Percentiles rank a stretch among this genome's conserved stretches.
Evolutionary conservation across 257 asterid species (phyloP).

Genomic region (Solanum lycopersicoides): DNA sequence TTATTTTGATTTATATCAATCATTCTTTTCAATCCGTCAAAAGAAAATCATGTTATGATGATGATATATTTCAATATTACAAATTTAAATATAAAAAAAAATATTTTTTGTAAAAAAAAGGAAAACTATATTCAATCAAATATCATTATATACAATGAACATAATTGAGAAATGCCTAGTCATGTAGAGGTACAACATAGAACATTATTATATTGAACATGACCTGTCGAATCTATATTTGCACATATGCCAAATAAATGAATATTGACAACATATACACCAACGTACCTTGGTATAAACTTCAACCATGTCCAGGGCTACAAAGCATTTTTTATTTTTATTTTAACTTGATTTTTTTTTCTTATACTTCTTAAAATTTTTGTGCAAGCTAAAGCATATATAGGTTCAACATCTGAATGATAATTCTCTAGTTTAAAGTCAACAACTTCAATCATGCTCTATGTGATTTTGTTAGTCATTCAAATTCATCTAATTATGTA

Average conservation of each 20-base stretch:
- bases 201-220: background rate
- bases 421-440: conserved; percentile 9
- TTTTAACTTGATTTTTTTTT: too few species aligned
- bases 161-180: background rate
- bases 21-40: background rate
- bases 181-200: background rate
- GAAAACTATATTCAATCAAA: background rate
- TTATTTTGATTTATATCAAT: background rate
- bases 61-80: background rate
- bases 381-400: background rate
- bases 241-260: background rate
- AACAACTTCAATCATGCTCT: conserved; percentile 1
- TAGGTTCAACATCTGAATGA: background rate
- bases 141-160: background rate
- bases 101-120: background rate
- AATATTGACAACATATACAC: background rate
- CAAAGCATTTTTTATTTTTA: background rate
- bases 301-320: background rate
- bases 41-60: background rate
- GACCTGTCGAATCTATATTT: background rate
- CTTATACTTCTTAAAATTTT: too few species aligned
- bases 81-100: background rate
- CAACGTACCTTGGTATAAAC: background rate
- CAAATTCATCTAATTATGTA: background rate
- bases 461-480: background rate